These are phyloP conservation scores for Perkinsus olseni DNA, from an alignment of 169 alveolate genomes.

Conservation along the genomic window DNA sequence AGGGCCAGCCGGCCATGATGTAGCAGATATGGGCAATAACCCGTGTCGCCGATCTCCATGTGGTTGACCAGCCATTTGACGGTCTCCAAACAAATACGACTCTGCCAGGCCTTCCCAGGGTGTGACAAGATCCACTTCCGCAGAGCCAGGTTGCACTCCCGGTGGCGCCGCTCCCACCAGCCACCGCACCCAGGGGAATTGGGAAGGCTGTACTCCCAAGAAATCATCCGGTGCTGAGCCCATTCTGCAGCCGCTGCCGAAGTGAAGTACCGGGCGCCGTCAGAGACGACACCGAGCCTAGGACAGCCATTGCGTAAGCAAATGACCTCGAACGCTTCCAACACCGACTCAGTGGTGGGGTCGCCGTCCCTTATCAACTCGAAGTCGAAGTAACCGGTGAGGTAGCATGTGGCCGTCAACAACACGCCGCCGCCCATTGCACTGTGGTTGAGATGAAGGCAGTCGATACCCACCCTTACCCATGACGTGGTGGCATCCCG, in stretches of 20 bases:
- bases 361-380: background rate
- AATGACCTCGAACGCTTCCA: background rate
- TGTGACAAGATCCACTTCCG: background rate
- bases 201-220: background rate
- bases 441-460: background rate
- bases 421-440: background rate
- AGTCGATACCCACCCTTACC: background rate
- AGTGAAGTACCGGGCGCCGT: background rate
- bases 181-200: background rate
- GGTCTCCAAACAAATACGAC: background rate
- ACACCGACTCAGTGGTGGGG: background rate
- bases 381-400: background rate
- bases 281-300: background rate
- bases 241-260: background rate
- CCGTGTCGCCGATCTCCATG: background rate
- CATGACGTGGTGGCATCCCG: background rate
- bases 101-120: background rate
- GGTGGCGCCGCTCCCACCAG: background rate
- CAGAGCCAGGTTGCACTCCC: background rate
- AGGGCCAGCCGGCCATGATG: background rate
- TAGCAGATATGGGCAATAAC: background rate
- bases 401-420: background rate
- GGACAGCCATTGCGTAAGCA: background rate
- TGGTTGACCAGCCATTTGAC: background rate
- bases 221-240: background rate